Percentiles rank a stretch among this genome's conserved stretches.
Conservation (phyloP, 1,284 basidiomycete genomes). For the Schizophyllum amplum region DNA sequence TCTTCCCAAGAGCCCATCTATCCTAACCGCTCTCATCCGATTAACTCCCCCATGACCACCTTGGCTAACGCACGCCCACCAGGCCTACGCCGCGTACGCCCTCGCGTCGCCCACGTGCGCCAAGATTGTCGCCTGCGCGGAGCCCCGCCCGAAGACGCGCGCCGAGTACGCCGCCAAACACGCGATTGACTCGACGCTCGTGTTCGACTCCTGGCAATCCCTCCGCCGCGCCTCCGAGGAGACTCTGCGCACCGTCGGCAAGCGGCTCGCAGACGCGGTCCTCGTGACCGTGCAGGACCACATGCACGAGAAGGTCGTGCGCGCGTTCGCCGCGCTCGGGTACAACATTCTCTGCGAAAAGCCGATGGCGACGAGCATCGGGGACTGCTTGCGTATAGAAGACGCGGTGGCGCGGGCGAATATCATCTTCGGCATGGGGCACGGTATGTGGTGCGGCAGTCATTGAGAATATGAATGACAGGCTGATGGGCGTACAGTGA, state of each 20-base stretch:
- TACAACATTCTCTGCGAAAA: constrained; percentile 89
- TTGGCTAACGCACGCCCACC: not conserved
- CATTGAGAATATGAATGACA: constrained; percentile 1
- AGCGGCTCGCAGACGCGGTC: constrained; percentile 72
- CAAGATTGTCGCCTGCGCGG: constrained; percentile 76
- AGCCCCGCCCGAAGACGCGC: constrained; percentile 66
- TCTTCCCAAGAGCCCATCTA: no score
- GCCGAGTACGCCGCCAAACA: constrained; percentile 47
- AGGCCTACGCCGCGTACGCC: constrained; percentile 67
- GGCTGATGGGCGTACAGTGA: constrained; percentile 36
- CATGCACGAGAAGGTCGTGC: constrained; percentile 66
- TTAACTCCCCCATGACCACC: not conserved
- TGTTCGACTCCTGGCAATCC: constrained; percentile 68
- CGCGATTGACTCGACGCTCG: constrained; percentile 51
- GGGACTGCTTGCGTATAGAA: constrained; percentile 72
- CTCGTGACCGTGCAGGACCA: constrained; percentile 72
- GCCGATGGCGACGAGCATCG: constrained; percentile 73
- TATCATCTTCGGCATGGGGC: constrained; percentile 78
- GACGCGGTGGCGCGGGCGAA: constrained; percentile 57
- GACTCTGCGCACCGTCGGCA: constrained; percentile 50
- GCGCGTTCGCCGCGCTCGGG: constrained; percentile 70
- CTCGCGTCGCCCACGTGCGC: constrained; percentile 50
- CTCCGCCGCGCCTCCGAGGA: constrained; percentile 61
- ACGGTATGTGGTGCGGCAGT: constrained; percentile 40
- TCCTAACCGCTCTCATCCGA: constrained; percentile 3